Conservation (phyloP, 2,329 filamentous ascomycete genomes). For the Fusarium verrucosum region DNA sequence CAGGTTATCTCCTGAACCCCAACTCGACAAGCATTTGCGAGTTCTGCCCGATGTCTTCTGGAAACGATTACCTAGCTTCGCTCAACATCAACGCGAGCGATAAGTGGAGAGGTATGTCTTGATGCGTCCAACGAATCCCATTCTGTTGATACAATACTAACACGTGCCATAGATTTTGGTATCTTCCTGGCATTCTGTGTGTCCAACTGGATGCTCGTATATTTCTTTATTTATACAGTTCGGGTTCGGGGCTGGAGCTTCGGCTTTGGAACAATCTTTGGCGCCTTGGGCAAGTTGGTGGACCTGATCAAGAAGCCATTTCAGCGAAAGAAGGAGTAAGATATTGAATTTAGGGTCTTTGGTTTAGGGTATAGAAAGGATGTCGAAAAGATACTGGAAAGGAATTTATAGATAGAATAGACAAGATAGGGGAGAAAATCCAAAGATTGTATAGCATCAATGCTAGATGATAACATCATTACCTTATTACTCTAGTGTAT, state of each 20-base stretch:
- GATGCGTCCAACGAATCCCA: background rate
- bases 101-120: slow-evolving; percentile 65
- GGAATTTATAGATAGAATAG: background rate
- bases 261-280: slow-evolving; percentile 61
- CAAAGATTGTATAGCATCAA: background rate
- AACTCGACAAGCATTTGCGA: slow-evolving; percentile 67
- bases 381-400: background rate
- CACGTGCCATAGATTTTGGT: slow-evolving; percentile 61
- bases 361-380: background rate
- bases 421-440: background rate
- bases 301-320: slow-evolving; percentile 35
- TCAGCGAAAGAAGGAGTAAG: slow-evolving; percentile 25
- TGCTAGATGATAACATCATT: background rate
- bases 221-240: slow-evolving; percentile 81
- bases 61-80: slow-evolving; percentile 70
- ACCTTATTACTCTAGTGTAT: background rate
- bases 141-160: background rate
- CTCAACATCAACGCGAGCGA: slow-evolving; percentile 61
- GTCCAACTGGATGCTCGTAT: slow-evolving; percentile 76
- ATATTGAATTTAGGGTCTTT: background rate
- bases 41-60: slow-evolving; percentile 71
- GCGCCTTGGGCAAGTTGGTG: slow-evolving; percentile 30
- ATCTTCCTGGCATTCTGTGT: slow-evolving; percentile 77
- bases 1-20: slow-evolving; percentile 72
- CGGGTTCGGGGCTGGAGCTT: slow-evolving; percentile 76